phyloP scores from a whole-genome alignment of 2,329 filamentous ascomycete species.

The Alternaria ethzedia region DNA sequence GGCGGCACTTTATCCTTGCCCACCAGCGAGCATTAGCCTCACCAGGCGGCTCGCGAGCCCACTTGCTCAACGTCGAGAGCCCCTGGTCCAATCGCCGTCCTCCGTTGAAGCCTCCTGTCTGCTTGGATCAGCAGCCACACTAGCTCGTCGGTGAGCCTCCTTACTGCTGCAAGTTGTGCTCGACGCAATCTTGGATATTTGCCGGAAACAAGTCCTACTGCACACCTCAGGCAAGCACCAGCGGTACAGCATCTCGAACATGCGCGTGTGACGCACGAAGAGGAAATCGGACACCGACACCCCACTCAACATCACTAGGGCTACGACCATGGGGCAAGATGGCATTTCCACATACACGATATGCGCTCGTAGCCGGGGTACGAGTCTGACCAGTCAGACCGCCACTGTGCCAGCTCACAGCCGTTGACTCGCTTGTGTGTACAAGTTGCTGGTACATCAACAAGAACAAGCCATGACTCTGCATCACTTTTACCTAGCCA shows the following conservation, averaged over 20 bases:
- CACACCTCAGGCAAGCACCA: constrained; percentile 6
- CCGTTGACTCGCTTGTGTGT: constrained; percentile 16
- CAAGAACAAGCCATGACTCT: neutral
- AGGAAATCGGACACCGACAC: neutral
- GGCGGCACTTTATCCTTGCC: constrained; percentile 29
- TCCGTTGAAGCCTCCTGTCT: constrained; percentile 14
- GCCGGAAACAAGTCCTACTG: constrained; percentile 9
- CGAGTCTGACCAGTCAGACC: constrained; percentile 13
- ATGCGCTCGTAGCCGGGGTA: constrained; percentile 8
- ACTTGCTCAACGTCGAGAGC: constrained; percentile 23
- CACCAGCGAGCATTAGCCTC: constrained; percentile 26
- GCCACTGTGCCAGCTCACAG: constrained; percentile 3
- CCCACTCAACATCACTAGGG: neutral
- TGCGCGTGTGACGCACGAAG: constrained; percentile 1
- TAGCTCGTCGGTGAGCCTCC: constrained; percentile 21
- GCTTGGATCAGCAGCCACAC: constrained; percentile 18
- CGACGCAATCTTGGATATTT: constrained; percentile 3
- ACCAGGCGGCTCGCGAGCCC: constrained; percentile 19
- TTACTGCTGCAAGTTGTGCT: constrained; percentile 6
- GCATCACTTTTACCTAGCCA: neutral
- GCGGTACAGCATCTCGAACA: constrained; percentile 2
- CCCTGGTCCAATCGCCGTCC: constrained; percentile 21
- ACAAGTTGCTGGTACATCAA: constrained; percentile 14
- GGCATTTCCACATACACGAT: constrained; percentile 5
- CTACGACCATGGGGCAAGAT: constrained; percentile 4